Evolutionary conservation across 2,329 filamentous ascomycete genomes (phyloP), one percentile per base, ranked within the genome.

Genomic region (Verruconis gallopava): DNA sequence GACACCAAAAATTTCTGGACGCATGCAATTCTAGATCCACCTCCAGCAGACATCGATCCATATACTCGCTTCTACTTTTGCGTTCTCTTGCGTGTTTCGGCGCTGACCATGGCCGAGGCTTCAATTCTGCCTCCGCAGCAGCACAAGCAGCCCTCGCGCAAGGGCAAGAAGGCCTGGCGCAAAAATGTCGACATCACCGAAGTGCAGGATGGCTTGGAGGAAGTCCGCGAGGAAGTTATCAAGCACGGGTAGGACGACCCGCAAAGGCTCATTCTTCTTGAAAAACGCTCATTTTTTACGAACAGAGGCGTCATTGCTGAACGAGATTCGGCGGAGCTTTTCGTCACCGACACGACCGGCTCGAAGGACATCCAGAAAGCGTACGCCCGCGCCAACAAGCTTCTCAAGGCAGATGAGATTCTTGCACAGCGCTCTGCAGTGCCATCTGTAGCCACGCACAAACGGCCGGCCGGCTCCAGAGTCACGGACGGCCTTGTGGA

Each of bases 161-260:
- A 98, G 61, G 91, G 93, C 53, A 96, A 96, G 66, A 96, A 93
- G 67, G 89, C 91, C 21, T 98, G 91, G 91, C 76, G 91, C 57
- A 98, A 96, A 63, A 94, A 98, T 65, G 85, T 98, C 61, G 85
- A 98, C 63, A 75, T 96, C 47, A 81, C 84, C 20, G 80, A 93
- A 48, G 75, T 98, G 19, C 74, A 89, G 53, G 67, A 81, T 42
- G 91, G 91, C 46, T 74, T 98, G 22, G 80, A 86, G 48, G 73
- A 82, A 55, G 68, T 93, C 50, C 85, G 91, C 54, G 81, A 93
- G 45, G 83, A 96, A 66, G 81, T 95, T 47, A 91, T 93, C 50
- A 74, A 80, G 68, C 25, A 30, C 32, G 91, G 91, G 85, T 89
- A 69, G 46, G 54, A 41, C 45, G 41, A 11, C 6, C 15, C 37